phyloP scores from a whole-genome alignment of 2,329 filamentous ascomycete species.

The Talaromyces sp. region DNA sequence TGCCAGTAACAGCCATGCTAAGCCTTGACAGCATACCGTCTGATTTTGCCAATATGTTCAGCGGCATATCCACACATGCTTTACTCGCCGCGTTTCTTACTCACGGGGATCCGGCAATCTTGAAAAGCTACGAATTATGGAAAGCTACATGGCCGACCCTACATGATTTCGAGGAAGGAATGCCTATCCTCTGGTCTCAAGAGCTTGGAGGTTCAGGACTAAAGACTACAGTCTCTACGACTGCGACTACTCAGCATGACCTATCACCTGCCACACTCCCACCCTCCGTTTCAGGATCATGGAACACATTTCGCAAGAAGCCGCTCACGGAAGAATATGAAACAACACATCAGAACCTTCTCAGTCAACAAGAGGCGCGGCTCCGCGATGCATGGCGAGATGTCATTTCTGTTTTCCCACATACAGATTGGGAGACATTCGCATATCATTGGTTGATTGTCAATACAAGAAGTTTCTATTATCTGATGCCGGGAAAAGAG shows the following conservation, averaged over 20 bases:
- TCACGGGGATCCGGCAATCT: slow-evolving; percentile 46
- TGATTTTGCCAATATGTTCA: slow-evolving; percentile 51
- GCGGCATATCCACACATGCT: slow-evolving; percentile 61
- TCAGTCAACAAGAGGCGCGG: slow-evolving; percentile 52
- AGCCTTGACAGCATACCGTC: slow-evolving; percentile 59
- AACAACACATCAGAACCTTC: slow-evolving; percentile 34
- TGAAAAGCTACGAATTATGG: slow-evolving; percentile 55
- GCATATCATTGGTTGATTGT: slow-evolving; percentile 59
- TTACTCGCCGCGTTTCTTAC: slow-evolving; percentile 67
- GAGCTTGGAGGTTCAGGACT: slow-evolving; percentile 39
- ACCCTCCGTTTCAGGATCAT: slow-evolving; percentile 37
- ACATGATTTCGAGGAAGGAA: slow-evolving; percentile 55
- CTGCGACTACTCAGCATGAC: slow-evolving; percentile 19
- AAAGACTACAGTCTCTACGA: slow-evolving; percentile 26
- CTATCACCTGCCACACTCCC: slow-evolving; percentile 27
- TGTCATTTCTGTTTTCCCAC: slow-evolving; percentile 44
- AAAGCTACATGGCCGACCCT: slow-evolving; percentile 62
- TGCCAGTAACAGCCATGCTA: slow-evolving; percentile 62
- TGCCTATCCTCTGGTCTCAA: slow-evolving; percentile 56
- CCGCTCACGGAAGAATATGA: slow-evolving; percentile 34
- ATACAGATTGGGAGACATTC: slow-evolving; percentile 43
- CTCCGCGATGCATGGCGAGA: slow-evolving; percentile 50
- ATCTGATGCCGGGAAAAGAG: slow-evolving; percentile 43
- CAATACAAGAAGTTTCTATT: slow-evolving; percentile 60
- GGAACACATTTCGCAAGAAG: slow-evolving; percentile 30